Percentiles rank a stretch among this genome's conserved stretches.
Conservation (phyloP, 495 filamentous ascomycete species). For the Penicillium roqueforti region DNA sequence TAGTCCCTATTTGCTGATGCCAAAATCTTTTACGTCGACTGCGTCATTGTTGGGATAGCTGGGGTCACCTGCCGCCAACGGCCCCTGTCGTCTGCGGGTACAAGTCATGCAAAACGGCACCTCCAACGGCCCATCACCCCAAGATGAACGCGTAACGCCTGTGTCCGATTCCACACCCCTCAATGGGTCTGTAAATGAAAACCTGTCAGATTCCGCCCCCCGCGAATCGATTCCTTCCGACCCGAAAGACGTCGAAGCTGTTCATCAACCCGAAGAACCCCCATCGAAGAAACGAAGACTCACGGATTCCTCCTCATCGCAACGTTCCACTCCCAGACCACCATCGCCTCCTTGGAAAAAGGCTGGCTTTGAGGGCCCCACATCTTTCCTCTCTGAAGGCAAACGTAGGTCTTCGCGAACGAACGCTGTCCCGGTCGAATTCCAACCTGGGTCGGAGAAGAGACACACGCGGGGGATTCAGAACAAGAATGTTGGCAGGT, state of each 20-base stretch:
- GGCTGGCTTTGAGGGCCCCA: constrained; percentile 78
- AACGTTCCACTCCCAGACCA: constrained; percentile 47
- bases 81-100: constrained; percentile 47
- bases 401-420: constrained; percentile 81
- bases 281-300: constrained; percentile 75
- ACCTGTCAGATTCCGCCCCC: constrained; percentile 24
- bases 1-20: constrained; percentile 60
- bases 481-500: constrained; percentile 27
- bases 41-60: constrained; percentile 61
- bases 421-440: constrained; percentile 66
- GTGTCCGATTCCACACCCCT: constrained; percentile 23
- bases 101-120: constrained; percentile 59
- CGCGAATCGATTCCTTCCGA: constrained; percentile 29
- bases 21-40: constrained; percentile 56
- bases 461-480: constrained; percentile 49
- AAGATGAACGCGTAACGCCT: constrained; percentile 45
- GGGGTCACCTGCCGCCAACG: constrained; percentile 51
- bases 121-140: constrained; percentile 43
- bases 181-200: constrained; percentile 26
- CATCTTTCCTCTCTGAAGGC: constrained; percentile 76
- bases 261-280: constrained; percentile 45
- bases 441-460: constrained; percentile 64
- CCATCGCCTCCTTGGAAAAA: constrained; percentile 93
- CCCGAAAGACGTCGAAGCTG: constrained; percentile 32
- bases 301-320: constrained; percentile 42